These are phyloP conservation scores for Sarocladiaceae sp. DNA, from an alignment of 2,329 filamentous ascomycete species.

Conservation along the genomic window DNA sequence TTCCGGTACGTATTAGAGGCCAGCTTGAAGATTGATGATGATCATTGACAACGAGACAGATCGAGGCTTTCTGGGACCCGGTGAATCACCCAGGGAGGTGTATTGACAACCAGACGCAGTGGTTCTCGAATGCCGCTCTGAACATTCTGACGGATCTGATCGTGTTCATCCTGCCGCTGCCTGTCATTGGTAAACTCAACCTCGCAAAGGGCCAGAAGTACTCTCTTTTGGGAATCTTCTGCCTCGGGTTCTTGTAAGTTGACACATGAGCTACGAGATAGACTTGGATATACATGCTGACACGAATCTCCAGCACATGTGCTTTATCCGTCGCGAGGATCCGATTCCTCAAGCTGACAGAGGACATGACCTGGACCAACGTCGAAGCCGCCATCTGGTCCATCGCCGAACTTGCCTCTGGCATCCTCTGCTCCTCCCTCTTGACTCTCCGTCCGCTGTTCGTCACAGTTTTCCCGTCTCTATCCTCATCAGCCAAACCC, in stretches of 20 bases:
- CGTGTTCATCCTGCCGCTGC: conserved; percentile 15
- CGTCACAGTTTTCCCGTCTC: not conserved
- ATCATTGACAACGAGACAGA: no score
- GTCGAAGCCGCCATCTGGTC: conserved; percentile 5
- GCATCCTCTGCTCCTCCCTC: conserved; percentile 2
- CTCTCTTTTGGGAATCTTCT: conserved; percentile 9
- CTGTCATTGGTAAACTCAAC: conserved; percentile 13
- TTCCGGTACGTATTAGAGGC: not conserved
- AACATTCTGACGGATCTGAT: conserved; percentile 12
- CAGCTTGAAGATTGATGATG: not conserved
- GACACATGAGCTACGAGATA: no score
- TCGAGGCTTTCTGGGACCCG: not conserved
- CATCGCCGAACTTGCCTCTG: conserved; percentile 6
- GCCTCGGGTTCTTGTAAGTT: conserved; percentile 16
- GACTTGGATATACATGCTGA: no score
- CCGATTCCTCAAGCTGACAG: conserved; percentile 5
- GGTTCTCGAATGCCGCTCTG: conserved; percentile 1
- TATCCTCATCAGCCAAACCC: conserved; percentile 1
- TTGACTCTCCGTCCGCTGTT: conserved; percentile 1
- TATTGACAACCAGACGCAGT: conserved; percentile 5
- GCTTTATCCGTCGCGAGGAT: conserved; percentile 1
- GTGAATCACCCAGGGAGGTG: not conserved
- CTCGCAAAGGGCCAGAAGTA: conserved; percentile 13
- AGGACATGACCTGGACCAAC: conserved; percentile 5
- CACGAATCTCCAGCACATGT: not conserved